Evolutionary conservation across 2,329 filamentous ascomycete genomes (phyloP), one percentile per base, ranked within the genome.

Genomic region (Nemania sp.): DNA sequence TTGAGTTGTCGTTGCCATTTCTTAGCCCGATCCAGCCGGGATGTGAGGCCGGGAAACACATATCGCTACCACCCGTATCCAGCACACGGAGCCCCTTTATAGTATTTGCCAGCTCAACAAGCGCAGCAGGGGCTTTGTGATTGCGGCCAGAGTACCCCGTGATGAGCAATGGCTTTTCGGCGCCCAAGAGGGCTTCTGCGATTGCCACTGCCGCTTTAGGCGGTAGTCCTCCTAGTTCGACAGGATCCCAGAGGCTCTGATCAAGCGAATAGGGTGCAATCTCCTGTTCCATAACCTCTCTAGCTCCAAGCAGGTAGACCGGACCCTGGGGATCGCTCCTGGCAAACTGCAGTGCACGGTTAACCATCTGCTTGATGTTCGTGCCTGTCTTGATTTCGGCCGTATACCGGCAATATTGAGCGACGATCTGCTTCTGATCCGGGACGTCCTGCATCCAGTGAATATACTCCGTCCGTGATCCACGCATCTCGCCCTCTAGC

Each of bases 341-440:
- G 0, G 91, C 90, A 66, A 94, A 95, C 62, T 90, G 89, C 51
- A 96, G 71, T 0, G 91, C 91, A 1, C 91, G 86, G 67, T 91
- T 91, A 56, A 96, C 89, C 73, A 95, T 86, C 74, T 96, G 90
- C 77, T 95, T 95, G 56, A 95, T 83, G 65, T 95, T 96, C 66
- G 82, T 82, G 14, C 90, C 90, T 2, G 88, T 87, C 74, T 91
- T 92, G 70, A 96, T 86, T 74, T 96, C 91, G 3, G 80, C 90
- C 0, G 86, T 75, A 66, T 94, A 96, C 8, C 91, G 82, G 69
- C 91, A 96, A 71, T 96, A 96, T 73, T 96, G 91, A 0, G 82
- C 77, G 3, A 96, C 76, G 54, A 96, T 92, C 64, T 85, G 81
- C 69, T 88, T 90, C 70, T 93, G 90, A 64, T 93, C 88, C 0